Base-by-base conservation (phyloP, 306 rosid genomes). In the Arachis stenosperma region DNA sequence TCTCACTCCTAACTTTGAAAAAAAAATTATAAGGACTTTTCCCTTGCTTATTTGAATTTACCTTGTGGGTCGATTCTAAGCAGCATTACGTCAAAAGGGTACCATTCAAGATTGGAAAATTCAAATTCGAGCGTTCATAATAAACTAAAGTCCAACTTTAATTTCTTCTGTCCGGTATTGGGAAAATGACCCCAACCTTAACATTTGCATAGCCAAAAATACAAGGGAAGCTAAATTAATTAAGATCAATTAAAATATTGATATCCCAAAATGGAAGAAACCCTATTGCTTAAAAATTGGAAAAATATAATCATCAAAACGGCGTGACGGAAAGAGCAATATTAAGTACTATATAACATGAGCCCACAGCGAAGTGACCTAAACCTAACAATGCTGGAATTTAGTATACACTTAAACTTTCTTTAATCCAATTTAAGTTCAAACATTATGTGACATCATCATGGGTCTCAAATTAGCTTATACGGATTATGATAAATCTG, bases 331-430 rank as follows among this genome's bases (percentile, higher is more conserved):
- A 78, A 70, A 69, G 78, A 69, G 43, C 41, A 30, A 64, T 9
- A 51, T 50, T 6, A 6, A 11, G 17, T 33, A 33, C 4, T 33
- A 33, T 33, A 22, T 33, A 33, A 33, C 4, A 40, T 55, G 86
- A 78, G 85, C 96, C 85, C 86, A 86, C 92, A 53, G 3, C 43
- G 86, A 86, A 69, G 75, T 84, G 88, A 86, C 89, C 53, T 41
- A 43, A 81, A 87, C 90, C 96, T 87, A 86, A 75, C 89, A 30
- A 46, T 27, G 40, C 40, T 63, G 63, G 57, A 87, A 79, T 78
- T 82, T 71, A 52, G 69, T 62, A 65, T 46, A 65, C 41, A 44
- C 43, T 70, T 43, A 43, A 6, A 74, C 75, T 22, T 74, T 42
- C 15, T 64, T 48, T 82, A 51, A 56, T 56, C 70, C 66, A 67